Evolutionary conservation across 768 basidiomycete genomes (phyloP), one percentile per base, ranked within the genome.

Genomic region (Auricularia sp.): DNA sequence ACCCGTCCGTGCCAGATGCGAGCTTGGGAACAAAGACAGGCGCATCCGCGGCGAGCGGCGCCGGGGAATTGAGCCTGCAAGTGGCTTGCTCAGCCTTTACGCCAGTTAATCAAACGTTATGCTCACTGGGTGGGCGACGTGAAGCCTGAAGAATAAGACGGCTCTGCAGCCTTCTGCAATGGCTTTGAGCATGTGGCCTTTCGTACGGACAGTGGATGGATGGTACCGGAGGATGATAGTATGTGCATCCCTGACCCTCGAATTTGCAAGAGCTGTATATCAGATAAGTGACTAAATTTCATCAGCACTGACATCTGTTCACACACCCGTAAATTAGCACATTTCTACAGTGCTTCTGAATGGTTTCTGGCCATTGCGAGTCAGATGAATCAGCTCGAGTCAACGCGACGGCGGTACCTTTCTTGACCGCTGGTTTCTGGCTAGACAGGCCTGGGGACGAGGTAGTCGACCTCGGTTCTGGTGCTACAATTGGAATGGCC

Each of bases 311-410:
- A 29, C 29, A 29, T 29, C 0, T 29, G 14, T 59, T 24, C 74
- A 68, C 77, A 56, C 68, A 94, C 93, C 94, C 94, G 73, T 94
- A 90, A 68, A 96, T 94, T 74, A 90, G 78, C 62, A 94, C 85
- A 79, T 97, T 96, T 72, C 90, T 86, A 77, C 94, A 97, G 71
- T 94, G 89, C 63, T 88, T 84, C 73, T 87, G 86, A 14, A 83
- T 80, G 58, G 84, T 80, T 76, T 90, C 88, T 90, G 71, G 11
- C 8, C 33, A 14, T 14, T 6, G 24, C 6, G 14, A 24, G 29
- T 29, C 0, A 13, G 56, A 14, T 59, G 56, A 24, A 59, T 14
- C 14, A 14, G 56, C 24, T 33, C 16, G 56, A 4, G 39, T 42
- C 39, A 42, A 14, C 13, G 39, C 7, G 29, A 29, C 1, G 33